A percentile compares a stretch with the other conserved stretches of the same genome.
These are phyloP conservation scores for Oryza longistaminata DNA, from an alignment of 176 grass and related monocot species.

Conservation along the genomic window DNA sequence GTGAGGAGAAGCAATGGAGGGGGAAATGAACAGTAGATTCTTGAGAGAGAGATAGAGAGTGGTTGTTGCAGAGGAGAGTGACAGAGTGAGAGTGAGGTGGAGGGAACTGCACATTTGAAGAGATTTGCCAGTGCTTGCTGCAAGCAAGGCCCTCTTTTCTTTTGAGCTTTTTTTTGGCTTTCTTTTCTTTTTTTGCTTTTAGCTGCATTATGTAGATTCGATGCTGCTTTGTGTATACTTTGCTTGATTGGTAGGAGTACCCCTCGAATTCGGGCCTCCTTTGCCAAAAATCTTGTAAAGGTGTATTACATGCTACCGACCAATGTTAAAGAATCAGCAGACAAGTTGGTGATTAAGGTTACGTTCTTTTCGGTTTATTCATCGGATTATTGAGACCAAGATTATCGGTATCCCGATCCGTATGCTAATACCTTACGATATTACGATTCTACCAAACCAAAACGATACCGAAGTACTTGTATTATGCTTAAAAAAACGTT, in stretches of 20 bases:
- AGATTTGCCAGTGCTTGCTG: constrained; percentile 20
- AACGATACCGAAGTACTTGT: no score
- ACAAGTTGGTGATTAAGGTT: no score
- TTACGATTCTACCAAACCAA: no score
- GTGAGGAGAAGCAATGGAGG: constrained; percentile 6
- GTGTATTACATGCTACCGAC: background rate
- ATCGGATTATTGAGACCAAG: no score
- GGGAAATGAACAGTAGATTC: constrained; percentile 19
- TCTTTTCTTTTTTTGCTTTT: background rate
- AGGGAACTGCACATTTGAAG: constrained; percentile 52
- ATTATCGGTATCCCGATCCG: no score
- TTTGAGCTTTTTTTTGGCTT: constrained; percentile 17
- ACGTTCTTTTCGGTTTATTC: no score
- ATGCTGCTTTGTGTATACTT: background rate
- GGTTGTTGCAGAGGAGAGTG: background rate
- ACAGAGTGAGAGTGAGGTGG: constrained; percentile 6
- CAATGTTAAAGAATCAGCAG: no score
- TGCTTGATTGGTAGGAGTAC: background rate
- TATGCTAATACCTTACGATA: no score
- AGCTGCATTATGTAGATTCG: background rate
- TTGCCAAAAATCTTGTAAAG: background rate
- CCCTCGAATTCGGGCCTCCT: background rate
- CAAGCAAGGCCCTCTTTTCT: background rate
- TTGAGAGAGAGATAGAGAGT: background rate
- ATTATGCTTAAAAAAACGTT: no score